Conservation (phyloP, 768 basidiomycete genomes). For the Trametes cubensis region DNA sequence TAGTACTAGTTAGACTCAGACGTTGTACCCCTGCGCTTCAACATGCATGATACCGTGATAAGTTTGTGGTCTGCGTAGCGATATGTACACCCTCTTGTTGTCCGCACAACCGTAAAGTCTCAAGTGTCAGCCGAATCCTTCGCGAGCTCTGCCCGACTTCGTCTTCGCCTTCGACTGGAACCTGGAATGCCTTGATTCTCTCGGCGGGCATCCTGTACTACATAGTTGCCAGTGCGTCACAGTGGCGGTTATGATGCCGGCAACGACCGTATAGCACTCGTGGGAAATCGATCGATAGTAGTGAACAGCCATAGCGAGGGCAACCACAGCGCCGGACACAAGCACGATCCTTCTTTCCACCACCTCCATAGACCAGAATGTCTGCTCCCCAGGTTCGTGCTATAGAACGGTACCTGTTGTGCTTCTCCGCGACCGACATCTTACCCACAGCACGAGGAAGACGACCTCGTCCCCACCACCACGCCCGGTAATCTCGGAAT, state of each 20-base stretch:
- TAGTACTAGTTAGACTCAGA: too few relatives aligned
- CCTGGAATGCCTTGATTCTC: too few relatives aligned
- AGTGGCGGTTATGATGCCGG: constrained; percentile 35
- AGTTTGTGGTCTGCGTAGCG: too few relatives aligned
- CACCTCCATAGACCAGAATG: constrained; percentile 44
- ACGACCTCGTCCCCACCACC: constrained; percentile 65
- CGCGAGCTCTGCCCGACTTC: too few relatives aligned
- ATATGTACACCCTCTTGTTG: too few relatives aligned
- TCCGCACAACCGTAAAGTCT: too few relatives aligned
- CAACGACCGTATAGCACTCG: constrained; percentile 52
- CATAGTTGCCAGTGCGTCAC: too few relatives aligned
- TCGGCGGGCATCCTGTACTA: too few relatives aligned
- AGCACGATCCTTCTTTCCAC: constrained; percentile 22
- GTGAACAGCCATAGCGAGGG: constrained; percentile 28
- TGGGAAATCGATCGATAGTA: constrained; percentile 70
- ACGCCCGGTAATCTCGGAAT: constrained; percentile 60
- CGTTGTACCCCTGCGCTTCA: too few relatives aligned
- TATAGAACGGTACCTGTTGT: neutral
- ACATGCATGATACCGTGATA: too few relatives aligned
- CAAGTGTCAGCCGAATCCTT: too few relatives aligned
- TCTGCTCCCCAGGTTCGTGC: constrained; percentile 47
- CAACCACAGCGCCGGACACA: constrained; percentile 26
- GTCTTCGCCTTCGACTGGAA: too few relatives aligned
- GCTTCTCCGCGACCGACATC: constrained; percentile 8
- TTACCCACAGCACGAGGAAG: constrained; percentile 60